A percentile compares a stretch with the other conserved stretches of the same genome.
These are phyloP conservation scores for Coleophoma eucalyptorum DNA, from an alignment of 2,329 filamentous ascomycete species.

Conservation along the genomic window DNA sequence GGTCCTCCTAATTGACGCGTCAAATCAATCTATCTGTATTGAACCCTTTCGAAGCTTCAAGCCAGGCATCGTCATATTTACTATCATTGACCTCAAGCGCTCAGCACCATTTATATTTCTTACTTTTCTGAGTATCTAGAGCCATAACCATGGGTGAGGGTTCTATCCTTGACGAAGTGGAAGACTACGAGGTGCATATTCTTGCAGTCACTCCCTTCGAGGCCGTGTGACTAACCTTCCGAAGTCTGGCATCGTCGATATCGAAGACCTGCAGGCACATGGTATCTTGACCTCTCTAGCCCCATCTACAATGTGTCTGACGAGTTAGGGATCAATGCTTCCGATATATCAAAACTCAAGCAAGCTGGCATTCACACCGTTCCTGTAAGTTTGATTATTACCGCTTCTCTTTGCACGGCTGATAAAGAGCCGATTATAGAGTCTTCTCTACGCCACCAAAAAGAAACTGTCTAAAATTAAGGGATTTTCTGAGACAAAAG, in stretches of 20 bases:
- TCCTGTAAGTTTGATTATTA: constrained; percentile 38
- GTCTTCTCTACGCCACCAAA: constrained; percentile 51
- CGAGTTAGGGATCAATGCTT: constrained; percentile 52
- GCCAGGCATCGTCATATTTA: no score
- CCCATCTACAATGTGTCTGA: constrained; percentile 6
- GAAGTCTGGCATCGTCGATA: constrained; percentile 50
- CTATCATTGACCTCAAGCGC: neutral
- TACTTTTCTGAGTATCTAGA: neutral
- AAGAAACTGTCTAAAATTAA: constrained; percentile 62
- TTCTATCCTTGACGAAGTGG: constrained; percentile 13
- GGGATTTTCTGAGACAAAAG: constrained; percentile 67
- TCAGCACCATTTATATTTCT: neutral
- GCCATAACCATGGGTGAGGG: constrained; percentile 5
- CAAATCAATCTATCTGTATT: no score
- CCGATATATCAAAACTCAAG: constrained; percentile 64
- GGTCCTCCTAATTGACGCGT: no score
- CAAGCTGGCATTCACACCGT: constrained; percentile 60
- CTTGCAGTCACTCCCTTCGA: neutral
- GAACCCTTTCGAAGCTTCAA: no score
- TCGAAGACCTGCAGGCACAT: constrained; percentile 63
- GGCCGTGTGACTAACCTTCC: neutral
- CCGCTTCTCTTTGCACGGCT: no score
- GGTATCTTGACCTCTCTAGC: constrained; percentile 32
- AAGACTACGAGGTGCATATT: constrained; percentile 4
- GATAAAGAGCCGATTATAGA: no score